Evolutionary conservation across 306 rosid genomes (phyloP).

Genomic region (Prunus mira): DNA sequence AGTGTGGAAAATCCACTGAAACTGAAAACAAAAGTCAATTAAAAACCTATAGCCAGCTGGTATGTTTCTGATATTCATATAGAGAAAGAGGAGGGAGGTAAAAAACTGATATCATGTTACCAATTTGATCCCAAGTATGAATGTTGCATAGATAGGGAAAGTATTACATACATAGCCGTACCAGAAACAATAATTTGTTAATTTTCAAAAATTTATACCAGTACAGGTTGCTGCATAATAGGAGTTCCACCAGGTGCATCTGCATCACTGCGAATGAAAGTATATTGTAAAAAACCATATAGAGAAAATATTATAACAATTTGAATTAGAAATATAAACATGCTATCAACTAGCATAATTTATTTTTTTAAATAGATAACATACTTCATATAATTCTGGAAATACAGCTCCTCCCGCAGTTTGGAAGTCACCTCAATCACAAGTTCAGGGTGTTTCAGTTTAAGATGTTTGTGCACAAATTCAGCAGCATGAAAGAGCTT

Average conservation of each 20-base stretch:
- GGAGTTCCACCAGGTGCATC: conserved; percentile 96
- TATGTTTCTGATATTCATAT: neutral
- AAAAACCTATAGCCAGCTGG: neutral
- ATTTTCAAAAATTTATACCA: conserved; percentile 40
- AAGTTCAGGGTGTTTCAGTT: conserved; percentile 88
- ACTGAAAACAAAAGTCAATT: neutral
- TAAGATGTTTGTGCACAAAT: conserved; percentile 93
- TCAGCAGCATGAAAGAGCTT: conserved; percentile 98
- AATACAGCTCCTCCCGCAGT: conserved; percentile 86
- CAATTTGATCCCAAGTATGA: neutral
- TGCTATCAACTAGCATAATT: conserved; percentile 1
- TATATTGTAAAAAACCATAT: conserved; percentile 9
- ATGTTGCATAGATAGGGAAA: neutral
- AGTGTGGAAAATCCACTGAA: neutral
- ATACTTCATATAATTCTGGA: conserved; percentile 95
- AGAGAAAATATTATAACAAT: neutral
- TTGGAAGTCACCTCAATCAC: conserved; percentile 74
- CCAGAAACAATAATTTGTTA: neutral
- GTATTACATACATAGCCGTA: neutral
- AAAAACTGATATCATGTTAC: neutral
- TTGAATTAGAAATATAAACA: neutral
- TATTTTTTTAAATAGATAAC: conserved; percentile 27
- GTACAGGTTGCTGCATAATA: conserved; percentile 84
- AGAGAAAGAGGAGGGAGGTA: neutral
- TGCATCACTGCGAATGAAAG: conserved; percentile 56